Percentiles rank a stretch among this genome's conserved stretches.
Evolutionary conservation across 306 rosid genomes (phyloP).

Genomic region (Albizia julibrissin): DNA sequence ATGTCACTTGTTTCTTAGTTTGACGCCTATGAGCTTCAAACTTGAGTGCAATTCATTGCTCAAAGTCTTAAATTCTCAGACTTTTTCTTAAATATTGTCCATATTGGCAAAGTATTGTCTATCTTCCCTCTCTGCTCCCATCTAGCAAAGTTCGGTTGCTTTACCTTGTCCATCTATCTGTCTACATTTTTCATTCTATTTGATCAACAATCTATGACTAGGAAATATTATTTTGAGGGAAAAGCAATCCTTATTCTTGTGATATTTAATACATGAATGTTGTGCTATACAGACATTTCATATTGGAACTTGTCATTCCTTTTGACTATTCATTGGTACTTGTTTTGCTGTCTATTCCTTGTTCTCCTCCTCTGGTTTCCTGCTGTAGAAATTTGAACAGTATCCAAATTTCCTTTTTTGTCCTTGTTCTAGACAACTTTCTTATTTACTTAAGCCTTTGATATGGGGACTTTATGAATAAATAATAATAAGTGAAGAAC

Average conservation of each 20-base stretch:
- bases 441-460: background rate
- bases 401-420: background rate
- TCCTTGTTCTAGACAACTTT: background rate
- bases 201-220: no score
- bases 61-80: background rate
- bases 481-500: background rate
- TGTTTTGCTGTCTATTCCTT: background rate
- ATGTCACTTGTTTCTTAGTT: background rate
- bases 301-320: background rate
- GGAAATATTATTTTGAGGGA: no score
- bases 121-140: background rate
- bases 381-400: background rate
- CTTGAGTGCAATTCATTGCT: background rate
- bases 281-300: background rate
- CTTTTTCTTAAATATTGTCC: background rate
- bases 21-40: background rate
- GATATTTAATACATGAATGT: background rate
- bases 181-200: no score
- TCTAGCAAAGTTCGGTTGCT: no score
- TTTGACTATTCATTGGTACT: background rate
- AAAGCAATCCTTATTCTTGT: no score
- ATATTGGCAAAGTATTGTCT: background rate
- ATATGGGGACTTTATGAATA: background rate
- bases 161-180: no score
- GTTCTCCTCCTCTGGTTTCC: background rate